Percentiles rank a stretch among this genome's conserved stretches.
These are phyloP conservation scores for Oryza meridionalis DNA, from an alignment of 176 grass and related monocot species.

Conservation along the genomic window DNA sequence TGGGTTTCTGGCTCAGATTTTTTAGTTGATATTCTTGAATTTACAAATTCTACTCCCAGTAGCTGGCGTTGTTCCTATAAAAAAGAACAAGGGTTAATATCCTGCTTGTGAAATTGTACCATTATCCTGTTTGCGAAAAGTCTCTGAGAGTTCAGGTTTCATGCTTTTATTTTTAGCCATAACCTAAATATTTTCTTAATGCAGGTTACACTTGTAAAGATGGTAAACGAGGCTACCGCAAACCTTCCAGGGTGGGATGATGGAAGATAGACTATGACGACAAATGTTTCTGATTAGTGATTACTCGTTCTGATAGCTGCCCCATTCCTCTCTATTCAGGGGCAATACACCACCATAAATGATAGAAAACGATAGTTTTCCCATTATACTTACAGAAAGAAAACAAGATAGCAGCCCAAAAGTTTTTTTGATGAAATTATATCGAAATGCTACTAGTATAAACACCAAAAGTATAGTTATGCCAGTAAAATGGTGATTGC, in stretches of 20 bases:
- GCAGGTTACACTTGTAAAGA: constrained; percentile 83
- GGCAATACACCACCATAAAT: constrained; percentile 47
- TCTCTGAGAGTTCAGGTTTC: not conserved
- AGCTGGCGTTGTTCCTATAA: not conserved
- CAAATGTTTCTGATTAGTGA: constrained; percentile 26
- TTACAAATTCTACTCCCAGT: not conserved
- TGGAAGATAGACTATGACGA: constrained; percentile 47
- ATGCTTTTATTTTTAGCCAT: not conserved
- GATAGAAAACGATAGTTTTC: constrained; percentile 44
- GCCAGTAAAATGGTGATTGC: constrained; percentile 17
- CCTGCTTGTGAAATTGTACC: not conserved
- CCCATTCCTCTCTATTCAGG: not conserved
- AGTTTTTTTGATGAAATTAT: constrained; percentile 20
- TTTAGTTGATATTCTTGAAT: constrained; percentile 3
- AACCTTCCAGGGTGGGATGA: constrained; percentile 89
- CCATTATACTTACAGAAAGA: constrained; percentile 37
- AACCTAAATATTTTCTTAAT: not conserved
- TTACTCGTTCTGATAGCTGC: not conserved
- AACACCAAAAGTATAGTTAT: not conserved
- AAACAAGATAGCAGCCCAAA: constrained; percentile 4
- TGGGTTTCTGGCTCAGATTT: not conserved
- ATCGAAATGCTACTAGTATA: not conserved
- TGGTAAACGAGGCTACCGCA: constrained; percentile 82
- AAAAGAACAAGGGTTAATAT: not conserved
- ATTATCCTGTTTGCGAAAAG: not conserved